These are phyloP conservation scores for Hura crepitans DNA, from an alignment of 441 rosid species.

Conservation along the genomic window DNA sequence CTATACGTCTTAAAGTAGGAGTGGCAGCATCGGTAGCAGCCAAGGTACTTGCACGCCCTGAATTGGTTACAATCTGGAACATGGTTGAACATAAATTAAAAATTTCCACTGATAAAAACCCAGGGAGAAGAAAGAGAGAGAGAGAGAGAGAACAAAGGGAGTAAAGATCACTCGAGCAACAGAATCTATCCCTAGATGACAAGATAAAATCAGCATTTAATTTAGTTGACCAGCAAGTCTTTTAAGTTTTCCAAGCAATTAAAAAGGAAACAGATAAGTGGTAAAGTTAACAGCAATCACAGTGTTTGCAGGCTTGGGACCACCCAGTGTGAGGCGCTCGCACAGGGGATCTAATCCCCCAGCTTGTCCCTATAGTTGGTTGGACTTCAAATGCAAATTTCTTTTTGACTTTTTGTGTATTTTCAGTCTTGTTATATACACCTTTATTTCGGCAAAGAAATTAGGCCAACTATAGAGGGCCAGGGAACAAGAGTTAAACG, in stretches of 20 bases:
- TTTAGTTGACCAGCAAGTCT: not conserved
- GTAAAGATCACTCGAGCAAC: not conserved
- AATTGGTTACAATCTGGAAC: constrained; percentile 86
- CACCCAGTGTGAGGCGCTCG: not conserved
- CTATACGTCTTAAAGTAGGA: constrained; percentile 91
- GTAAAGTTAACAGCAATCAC: not conserved
- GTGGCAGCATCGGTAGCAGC: constrained; percentile 99
- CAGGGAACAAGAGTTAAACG: too few species aligned
- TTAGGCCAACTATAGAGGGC: too few species aligned
- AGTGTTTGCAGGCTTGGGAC: not conserved
- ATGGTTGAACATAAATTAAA: constrained; percentile 20
- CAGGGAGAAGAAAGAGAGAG: not conserved
- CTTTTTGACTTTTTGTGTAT: not conserved
- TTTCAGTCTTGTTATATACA: not conserved
- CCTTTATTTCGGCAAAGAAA: not conserved
- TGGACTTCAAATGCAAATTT: not conserved
- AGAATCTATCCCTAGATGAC: not conserved
- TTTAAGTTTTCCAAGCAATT: not conserved
- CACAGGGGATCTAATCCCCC: not conserved
- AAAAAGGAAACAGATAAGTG: not conserved
- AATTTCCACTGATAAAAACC: not conserved
- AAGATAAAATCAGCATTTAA: not conserved
- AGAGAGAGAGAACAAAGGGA: not conserved
- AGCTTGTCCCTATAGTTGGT: not conserved
- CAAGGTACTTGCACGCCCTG: constrained; percentile 87